Evolutionary conservation across 192 early-diverging fungal species (phyloP), one percentile per base, ranked within the genome.

Genomic region (Geosiphon pyriformis): DNA sequence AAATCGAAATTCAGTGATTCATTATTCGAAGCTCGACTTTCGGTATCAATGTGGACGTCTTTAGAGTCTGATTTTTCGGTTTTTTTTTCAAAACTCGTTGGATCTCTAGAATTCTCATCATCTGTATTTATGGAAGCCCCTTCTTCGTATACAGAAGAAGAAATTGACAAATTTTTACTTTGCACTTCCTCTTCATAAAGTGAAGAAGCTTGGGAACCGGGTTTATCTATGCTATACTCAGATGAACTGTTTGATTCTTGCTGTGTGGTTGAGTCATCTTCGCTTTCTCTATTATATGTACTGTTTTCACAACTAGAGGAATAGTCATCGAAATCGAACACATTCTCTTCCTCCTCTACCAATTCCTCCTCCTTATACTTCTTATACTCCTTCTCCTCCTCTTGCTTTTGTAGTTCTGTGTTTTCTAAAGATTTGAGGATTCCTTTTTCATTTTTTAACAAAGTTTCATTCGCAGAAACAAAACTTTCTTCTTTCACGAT

Each of bases 11-110:
- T 30, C 33, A 60, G 23, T 37, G 58, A 60, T 37, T 60, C 34
- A 1, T 27, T 60, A 60, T 34, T 60, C n/a, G 58, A 37, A 37
- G 18, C 37, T 37, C 34, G 58, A 32, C 58, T 60, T 60, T 30
- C 4, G 37, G 23, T 37, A 0, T 60, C 58, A 57, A 26, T 53
- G 22, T 57, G 55, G 12, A 4, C 4, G 25, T 29, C 30, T 57
- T 23, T 11, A 29, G 55, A 30, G n/a, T 29, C 18, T 29, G 18
- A 6, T 30, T 17, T 31, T 22, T 57, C 55, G 30, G 55, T 57
- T 57, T 25, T 15, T 31, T 30, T 29, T 17, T 29, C 29, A 12
- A 33, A 17, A n/a, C n/a, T n/a, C 15, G 10, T 30, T 30, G 7
- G 8, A 29, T 25, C 29, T 18, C 17, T 30, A n/a, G 55, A 31